phyloP scores from a whole-genome alignment of 371 early-diverging fungal species.

The Zopfochytrium polystomum region DNA sequence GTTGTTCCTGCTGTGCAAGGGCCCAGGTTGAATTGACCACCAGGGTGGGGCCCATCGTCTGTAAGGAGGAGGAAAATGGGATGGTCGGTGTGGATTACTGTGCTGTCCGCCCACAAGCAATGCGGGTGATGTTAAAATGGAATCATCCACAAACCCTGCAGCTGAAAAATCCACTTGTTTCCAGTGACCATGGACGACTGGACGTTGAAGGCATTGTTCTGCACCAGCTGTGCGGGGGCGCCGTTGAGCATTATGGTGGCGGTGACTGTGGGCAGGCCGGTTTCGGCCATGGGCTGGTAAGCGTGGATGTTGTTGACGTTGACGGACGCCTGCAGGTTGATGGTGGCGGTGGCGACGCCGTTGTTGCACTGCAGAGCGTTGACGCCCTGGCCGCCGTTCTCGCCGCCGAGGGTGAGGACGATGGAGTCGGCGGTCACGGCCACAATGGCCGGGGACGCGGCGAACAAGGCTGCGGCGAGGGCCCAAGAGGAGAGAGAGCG shows the following conservation, averaged over 20 bases:
- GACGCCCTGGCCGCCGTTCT: constrained; percentile 9
- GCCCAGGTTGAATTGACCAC: constrained; percentile 7
- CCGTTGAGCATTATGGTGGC: constrained; percentile 12
- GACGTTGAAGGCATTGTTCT: constrained; percentile 10
- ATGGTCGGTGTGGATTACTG: too few relatives aligned
- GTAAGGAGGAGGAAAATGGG: neutral
- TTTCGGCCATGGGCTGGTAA: constrained; percentile 16
- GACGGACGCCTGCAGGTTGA: constrained; percentile 12
- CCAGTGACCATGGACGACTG: neutral
- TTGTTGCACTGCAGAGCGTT: constrained; percentile 8
- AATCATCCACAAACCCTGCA: too few relatives aligned
- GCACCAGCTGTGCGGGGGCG: neutral
- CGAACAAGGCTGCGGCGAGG: neutral
- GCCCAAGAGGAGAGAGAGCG: too few relatives aligned
- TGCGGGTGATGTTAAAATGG: too few relatives aligned
- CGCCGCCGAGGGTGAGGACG: constrained; percentile 13
- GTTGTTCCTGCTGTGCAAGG: constrained; percentile 1
- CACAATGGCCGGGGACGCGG: neutral
- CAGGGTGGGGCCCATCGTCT: constrained; percentile 9
- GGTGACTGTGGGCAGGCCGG: constrained; percentile 6
- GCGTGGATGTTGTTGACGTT: constrained; percentile 11
- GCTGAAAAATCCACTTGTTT: neutral
- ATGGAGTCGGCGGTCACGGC: neutral
- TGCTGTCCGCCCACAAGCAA: too few relatives aligned
- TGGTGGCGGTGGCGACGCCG: neutral